Evolutionary conservation across 257 asterid species (phyloP), one percentile per base, ranked within the genome.

Genomic region (Solanum virginianum): DNA sequence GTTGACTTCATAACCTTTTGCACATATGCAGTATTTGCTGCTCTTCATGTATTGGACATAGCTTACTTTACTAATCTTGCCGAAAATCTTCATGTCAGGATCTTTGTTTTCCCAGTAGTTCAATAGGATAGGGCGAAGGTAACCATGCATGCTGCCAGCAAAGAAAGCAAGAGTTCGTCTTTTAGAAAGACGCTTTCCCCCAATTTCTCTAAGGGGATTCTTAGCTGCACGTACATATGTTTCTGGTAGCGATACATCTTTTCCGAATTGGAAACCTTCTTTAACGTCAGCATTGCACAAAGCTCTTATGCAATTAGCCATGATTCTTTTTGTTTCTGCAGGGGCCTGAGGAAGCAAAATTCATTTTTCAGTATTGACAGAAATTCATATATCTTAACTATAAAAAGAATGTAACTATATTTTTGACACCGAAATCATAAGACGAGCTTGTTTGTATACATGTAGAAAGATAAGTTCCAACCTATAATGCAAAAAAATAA

Each of bases 111-210:
- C 90, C 99, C 99, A 96, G 87, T 94, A 80, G 1, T 88, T 84
- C 54, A 96, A 81, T 39, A 96, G 86, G 83, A 91, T 84, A 6
- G 98, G 97, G 7, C 98, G 98, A 80, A 96, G 94, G 80, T 95
- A 95, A n/a, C 99, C 99, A 55, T 96, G 98, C 94, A 93, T 92
- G 88, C 82, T 90, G 68, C 99, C 98, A 4, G 99, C 98, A 70
- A 96, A 96, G 91, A 96, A 96, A 36, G 98, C 99, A 53, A 96
- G 95, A 87, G 85, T 89, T 45, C 55, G 85, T 26, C 99, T 90
- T 84, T 88, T 83, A 81, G 96, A 89, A 55, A 95, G 92, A n/a
- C 94, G 93, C 68, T 90, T 90, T 39, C 99, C 99, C 4, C 99
- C 98, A 26, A 91, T 91, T 80, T 90, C 88, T 68, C 92, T 81